Base-by-base conservation (phyloP, 2,329 filamentous ascomycete species). In the Aspergillus sp. region DNA sequence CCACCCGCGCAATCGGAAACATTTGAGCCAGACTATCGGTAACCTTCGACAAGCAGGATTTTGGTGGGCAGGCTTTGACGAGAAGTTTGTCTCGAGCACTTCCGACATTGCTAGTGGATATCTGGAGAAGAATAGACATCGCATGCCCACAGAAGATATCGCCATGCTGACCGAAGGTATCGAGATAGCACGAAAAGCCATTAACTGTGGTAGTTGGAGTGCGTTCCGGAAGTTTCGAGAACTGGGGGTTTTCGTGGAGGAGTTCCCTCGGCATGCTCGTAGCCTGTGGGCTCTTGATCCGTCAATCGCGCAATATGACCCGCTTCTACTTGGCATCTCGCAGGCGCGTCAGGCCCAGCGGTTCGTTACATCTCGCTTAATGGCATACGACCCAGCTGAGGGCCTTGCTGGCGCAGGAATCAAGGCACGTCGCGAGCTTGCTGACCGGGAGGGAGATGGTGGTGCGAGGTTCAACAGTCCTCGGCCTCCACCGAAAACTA, bases 31-130 rank as follows among this genome's bases (percentile, higher is more conserved):
- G 45, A 71, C 94, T 2, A 83, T 94, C 4, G 77, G 76, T 46
- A 95, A 96, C 58, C 66, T 95, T 40, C 80, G 88, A 12, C 85
- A 93, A 59, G 83, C 87, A 5, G 88, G 86, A 42, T 94, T 95
- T 60, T 94, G 91, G 64, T 90, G 87, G 68, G 84, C 84, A 0
- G 90, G 89, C 42, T 89, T 85, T 57, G 79, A 41, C 7, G 8
- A 80, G 0, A 65, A 71, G 5, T 81, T 89, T 47, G 78, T 95
- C 3, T 51, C 65, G 2, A 79, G 73, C 29, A 79, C 86, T 0
- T 64, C 93, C 0, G 74, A 85, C 29, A 82, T 81, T 32, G 83
- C 85, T 1, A 72, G 77, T 44, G 73, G 73, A 33, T 95, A 95
- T 56, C 60, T 94, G 8, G 63, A 68, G 1, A 80, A 85, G 46